Percentiles rank a stretch among this genome's conserved stretches.
These are phyloP conservation scores for Pyrenochaeta sp. DNA, from an alignment of 2,329 filamentous ascomycete species.

Conservation along the genomic window DNA sequence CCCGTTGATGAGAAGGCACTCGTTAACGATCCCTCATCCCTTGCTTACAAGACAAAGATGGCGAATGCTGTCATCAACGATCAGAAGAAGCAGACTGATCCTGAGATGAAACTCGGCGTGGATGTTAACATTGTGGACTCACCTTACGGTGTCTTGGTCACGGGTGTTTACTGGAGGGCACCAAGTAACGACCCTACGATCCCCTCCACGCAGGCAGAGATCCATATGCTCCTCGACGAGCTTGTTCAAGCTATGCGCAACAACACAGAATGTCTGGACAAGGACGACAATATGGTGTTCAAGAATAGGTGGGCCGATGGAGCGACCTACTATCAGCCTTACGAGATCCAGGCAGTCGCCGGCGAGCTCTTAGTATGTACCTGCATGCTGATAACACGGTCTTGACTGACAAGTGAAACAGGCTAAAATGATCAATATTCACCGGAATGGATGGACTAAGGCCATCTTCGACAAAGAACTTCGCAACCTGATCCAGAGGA, in stretches of 20 bases:
- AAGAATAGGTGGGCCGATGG: constrained; percentile 12
- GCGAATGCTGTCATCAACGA: background rate
- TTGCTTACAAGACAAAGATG: background rate
- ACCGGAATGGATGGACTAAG: constrained; percentile 16
- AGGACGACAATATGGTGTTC: background rate
- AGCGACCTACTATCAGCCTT: constrained; percentile 5
- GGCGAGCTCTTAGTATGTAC: constrained; percentile 11
- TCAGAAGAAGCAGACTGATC: background rate
- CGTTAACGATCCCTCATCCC: background rate
- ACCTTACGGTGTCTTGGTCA: background rate
- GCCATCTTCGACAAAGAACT: constrained; percentile 10
- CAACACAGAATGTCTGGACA: constrained; percentile 9
- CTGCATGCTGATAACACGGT: background rate
- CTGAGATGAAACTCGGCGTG: background rate
- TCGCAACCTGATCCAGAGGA: constrained; percentile 10
- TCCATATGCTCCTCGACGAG: background rate
- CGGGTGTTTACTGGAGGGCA: constrained; percentile 10
- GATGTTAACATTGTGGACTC: background rate
- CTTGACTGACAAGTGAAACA: background rate
- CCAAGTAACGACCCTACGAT: constrained; percentile 1
- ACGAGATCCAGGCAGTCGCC: constrained; percentile 3
- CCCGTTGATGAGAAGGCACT: background rate
- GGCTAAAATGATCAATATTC: constrained; percentile 10
- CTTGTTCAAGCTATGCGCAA: constrained; percentile 12
- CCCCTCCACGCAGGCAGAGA: background rate